Evolutionary conservation across 305 asterid genomes (phyloP).

Genomic region (Coffea humblotiana): DNA sequence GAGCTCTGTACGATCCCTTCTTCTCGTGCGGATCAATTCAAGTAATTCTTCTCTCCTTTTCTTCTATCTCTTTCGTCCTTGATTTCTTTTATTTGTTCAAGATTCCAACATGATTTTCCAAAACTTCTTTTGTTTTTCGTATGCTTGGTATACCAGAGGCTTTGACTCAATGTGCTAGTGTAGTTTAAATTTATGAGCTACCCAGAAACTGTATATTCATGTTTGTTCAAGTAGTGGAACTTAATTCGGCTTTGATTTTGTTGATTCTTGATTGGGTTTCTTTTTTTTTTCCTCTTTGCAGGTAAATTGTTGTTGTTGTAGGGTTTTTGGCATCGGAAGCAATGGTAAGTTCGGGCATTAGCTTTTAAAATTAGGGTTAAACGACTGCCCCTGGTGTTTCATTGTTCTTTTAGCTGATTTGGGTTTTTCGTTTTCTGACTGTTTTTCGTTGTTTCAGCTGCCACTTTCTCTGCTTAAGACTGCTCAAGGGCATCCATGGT

Average conservation of each 20-base stretch:
- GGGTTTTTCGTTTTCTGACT: neutral
- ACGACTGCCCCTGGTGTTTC: neutral
- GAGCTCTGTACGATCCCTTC: neutral
- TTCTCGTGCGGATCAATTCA: neutral
- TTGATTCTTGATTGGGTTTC: neutral
- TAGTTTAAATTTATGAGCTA: neutral
- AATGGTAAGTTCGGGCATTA: slow-evolving; percentile 11
- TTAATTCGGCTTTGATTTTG: too few relatives aligned
- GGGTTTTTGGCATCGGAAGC: slow-evolving; percentile 1
- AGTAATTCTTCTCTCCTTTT: neutral
- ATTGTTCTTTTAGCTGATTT: slow-evolving; percentile 8
- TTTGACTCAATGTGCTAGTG: neutral
- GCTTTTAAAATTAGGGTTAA: neutral
- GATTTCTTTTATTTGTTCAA: neutral
- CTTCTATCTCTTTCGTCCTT: neutral
- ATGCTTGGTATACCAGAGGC: neutral
- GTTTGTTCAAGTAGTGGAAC: too few relatives aligned
- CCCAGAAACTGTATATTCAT: too few relatives aligned
- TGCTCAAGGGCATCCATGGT: slow-evolving; percentile 97
- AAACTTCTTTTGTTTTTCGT: neutral
- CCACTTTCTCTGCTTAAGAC: slow-evolving; percentile 93
- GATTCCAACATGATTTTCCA: neutral
- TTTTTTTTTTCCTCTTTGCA: slow-evolving; percentile 8
- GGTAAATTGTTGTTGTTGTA: neutral
- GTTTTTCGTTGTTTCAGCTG: slow-evolving; percentile 45